Evolutionary conservation across 208 protist genomes (phyloP).

Genomic region (Porcisia hertigi): DNA sequence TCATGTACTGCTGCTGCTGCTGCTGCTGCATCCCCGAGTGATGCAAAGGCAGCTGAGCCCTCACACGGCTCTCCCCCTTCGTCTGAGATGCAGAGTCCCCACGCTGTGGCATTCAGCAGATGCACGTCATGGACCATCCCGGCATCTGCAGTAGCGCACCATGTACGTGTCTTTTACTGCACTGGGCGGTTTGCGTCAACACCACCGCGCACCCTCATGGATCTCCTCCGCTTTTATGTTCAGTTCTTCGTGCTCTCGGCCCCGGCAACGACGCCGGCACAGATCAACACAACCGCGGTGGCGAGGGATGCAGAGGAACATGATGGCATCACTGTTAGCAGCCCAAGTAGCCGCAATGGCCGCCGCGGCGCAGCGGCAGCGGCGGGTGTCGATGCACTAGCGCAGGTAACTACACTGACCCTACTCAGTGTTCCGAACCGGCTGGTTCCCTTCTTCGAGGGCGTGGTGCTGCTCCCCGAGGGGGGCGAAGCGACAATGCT

Average conservation of each 20-base stretch:
- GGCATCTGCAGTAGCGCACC: neutral
- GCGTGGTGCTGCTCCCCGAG: neutral
- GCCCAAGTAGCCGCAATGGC: neutral
- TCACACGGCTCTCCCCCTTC: neutral
- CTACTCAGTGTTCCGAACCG: slow-evolving; percentile 22
- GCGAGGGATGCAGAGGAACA: neutral
- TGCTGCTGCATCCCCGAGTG: neutral
- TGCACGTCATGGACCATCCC: neutral
- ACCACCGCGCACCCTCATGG: slow-evolving; percentile 33
- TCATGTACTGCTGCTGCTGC: neutral
- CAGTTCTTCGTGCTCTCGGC: slow-evolving; percentile 41
- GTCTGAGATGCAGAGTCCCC: neutral
- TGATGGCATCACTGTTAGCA: neutral
- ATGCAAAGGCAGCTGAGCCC: neutral
- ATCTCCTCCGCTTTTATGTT: slow-evolving; percentile 49
- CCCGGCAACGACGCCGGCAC: neutral
- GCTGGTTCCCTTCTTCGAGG: slow-evolving; percentile 13
- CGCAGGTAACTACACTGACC: slow-evolving; percentile 21
- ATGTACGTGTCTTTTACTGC: slow-evolving; percentile 18
- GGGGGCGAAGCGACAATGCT: neutral
- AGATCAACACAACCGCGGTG: neutral
- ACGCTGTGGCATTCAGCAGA: neutral
- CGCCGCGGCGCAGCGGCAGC: neutral
- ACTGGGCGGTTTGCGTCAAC: slow-evolving; percentile 19
- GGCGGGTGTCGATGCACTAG: neutral